phyloP scores from a whole-genome alignment of 352 stramenopile genomes.

The Thraustochytrium sp. region DNA sequence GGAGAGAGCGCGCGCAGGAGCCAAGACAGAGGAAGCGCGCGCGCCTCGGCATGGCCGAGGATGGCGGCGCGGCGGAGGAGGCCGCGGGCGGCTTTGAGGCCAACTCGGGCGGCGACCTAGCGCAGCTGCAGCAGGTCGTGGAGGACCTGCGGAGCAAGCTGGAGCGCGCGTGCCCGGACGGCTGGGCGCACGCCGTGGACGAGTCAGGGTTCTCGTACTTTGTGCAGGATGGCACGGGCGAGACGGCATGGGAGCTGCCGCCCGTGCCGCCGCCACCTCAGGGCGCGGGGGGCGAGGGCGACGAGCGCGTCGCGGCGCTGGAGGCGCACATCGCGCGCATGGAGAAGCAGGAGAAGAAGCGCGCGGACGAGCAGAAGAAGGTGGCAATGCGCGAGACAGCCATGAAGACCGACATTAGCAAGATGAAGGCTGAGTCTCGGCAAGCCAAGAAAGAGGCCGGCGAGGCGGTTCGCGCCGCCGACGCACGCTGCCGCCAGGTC shows the following conservation, averaged over 20 bases:
- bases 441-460: slow-evolving; percentile 13
- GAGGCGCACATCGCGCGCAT: not conserved
- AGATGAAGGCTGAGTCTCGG: slow-evolving; percentile 32
- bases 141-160: slow-evolving; percentile 27
- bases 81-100: not conserved
- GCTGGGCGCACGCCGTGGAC: not conserved
- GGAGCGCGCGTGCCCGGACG: not conserved
- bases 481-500: not conserved
- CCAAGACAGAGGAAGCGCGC: too few relatives aligned
- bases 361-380: slow-evolving; percentile 4
- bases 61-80: not conserved
- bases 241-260: not conserved
- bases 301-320: not conserved
- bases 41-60: not conserved
- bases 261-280: not conserved
- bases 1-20: too few relatives aligned
- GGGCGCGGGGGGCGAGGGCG: not conserved
- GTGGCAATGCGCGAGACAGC: not conserved
- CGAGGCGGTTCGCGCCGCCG: not conserved
- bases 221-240: not conserved
- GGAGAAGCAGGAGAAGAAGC: slow-evolving; percentile 12
- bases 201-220: slow-evolving; percentile 12
- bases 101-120: not conserved
- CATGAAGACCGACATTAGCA: slow-evolving; percentile 36
- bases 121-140: not conserved